These are phyloP conservation scores for Ephemerocybe angulata DNA, from an alignment of 768 basidiomycete genomes.

Conservation along the genomic window DNA sequence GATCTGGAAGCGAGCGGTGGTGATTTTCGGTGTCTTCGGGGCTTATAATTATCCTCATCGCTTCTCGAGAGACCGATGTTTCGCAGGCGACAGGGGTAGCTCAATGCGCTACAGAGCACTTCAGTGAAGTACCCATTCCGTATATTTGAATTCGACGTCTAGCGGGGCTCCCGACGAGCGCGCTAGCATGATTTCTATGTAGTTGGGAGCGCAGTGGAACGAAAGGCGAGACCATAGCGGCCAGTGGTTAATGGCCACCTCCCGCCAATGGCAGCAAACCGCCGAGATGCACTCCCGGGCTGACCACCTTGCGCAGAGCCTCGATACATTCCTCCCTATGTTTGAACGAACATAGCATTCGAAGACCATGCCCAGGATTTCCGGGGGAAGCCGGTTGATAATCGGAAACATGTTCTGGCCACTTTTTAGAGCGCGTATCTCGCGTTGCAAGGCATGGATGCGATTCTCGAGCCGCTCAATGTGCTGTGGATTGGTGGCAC, in stretches of 20 bases:
- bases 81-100: too few species aligned
- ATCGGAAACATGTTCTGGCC: background rate
- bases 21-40: too few species aligned
- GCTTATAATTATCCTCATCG: too few species aligned
- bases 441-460: background rate
- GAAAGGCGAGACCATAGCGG: background rate
- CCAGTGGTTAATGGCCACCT: background rate
- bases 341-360: too few species aligned
- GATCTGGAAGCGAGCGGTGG: too few species aligned
- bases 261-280: background rate
- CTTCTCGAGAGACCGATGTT: too few species aligned
- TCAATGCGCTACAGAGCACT: too few species aligned
- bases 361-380: background rate
- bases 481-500: too few species aligned
- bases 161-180: background rate
- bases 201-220: background rate
- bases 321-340: background rate
- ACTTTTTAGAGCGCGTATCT: background rate
- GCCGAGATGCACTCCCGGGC: background rate
- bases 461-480: background rate
- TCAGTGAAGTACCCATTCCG: too few species aligned
- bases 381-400: background rate
- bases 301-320: too few species aligned
- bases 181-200: background rate
- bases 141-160: background rate